These are phyloP conservation scores for Lablab purpureus DNA, from an alignment of 306 rosid genomes.

Conservation along the genomic window DNA sequence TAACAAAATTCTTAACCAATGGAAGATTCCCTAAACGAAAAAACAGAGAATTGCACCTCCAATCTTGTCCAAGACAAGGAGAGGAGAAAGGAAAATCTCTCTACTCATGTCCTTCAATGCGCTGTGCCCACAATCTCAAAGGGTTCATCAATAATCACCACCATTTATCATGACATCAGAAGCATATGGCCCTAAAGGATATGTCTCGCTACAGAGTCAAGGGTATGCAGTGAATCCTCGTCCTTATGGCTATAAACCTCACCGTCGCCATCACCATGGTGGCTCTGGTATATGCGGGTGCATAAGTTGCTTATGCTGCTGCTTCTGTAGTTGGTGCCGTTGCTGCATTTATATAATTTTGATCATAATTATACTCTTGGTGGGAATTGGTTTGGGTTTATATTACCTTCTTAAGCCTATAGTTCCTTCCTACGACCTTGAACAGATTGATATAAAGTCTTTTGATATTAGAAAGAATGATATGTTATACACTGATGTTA, in stretches of 20 bases:
- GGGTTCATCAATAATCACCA: not conserved
- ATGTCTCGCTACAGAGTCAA: not conserved
- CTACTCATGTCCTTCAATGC: not conserved
- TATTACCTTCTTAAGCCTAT: conserved; percentile 41
- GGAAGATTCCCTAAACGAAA: conserved; percentile 27
- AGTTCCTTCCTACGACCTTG: conserved; percentile 50
- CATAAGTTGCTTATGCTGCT: conserved; percentile 9
- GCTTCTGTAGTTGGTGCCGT: not conserved
- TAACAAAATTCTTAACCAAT: conserved; percentile 56
- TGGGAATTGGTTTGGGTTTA: not conserved
- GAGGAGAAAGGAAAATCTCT: conserved; percentile 1
- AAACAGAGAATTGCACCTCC: not conserved
- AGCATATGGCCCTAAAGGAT: not conserved
- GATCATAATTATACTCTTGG: conserved; percentile 26
- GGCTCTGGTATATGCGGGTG: not conserved
- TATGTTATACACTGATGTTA: conserved; percentile 45
- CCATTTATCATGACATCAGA: conserved; percentile 32
- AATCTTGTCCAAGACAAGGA: not conserved
- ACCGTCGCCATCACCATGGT: conserved; percentile 5
- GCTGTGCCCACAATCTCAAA: conserved; percentile 3
- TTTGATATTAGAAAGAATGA: conserved; percentile 39
- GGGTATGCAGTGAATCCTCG: not conserved
- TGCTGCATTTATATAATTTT: conserved; percentile 18
- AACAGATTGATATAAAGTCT: conserved; percentile 23
- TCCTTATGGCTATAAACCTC: conserved; percentile 1